These are phyloP conservation scores for Panaeolus papilionaceus DNA, from an alignment of 768 basidiomycete genomes.

Conservation along the genomic window DNA sequence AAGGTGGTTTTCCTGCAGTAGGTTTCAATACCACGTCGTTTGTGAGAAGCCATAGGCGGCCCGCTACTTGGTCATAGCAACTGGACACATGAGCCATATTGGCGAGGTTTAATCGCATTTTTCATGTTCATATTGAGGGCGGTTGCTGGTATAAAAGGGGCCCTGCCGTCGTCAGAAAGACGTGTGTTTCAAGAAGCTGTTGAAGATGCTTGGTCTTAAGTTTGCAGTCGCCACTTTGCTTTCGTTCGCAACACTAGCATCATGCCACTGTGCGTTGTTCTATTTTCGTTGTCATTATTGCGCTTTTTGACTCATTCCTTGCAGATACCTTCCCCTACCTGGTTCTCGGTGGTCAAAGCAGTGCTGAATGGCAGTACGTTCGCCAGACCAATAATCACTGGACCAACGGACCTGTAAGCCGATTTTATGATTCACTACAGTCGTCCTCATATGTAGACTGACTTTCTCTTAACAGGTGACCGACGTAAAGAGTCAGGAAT, in stretches of 20 bases:
- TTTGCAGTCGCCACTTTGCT: not conserved
- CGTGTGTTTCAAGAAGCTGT: not conserved
- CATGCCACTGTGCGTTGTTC: not conserved
- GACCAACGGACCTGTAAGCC: conserved; percentile 16
- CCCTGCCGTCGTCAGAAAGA: not conserved
- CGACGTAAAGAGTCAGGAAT: conserved; percentile 22
- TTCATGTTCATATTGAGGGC: too few species aligned
- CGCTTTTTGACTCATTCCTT: not conserved
- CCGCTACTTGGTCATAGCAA: not conserved
- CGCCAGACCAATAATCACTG: conserved; percentile 21
- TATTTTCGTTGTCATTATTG: not conserved
- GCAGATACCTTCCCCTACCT: conserved; percentile 23
- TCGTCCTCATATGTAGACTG: not conserved
- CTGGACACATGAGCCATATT: not conserved
- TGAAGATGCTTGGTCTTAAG: not conserved
- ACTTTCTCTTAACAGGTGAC: conserved; percentile 2
- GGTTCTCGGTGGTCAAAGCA: conserved; percentile 15
- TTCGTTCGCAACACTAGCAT: conserved; percentile 2
- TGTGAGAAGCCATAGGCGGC: not conserved
- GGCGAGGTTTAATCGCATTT: not conserved
- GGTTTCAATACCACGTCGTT: too few species aligned
- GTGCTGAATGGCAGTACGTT: conserved; percentile 22
- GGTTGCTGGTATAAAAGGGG: not conserved
- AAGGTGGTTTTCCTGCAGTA: too few species aligned
- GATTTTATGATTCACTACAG: not conserved